Percentiles rank a stretch among this genome's conserved stretches.
These are phyloP conservation scores for Hypoxylon sp. DNA, from an alignment of 2,329 filamentous ascomycete genomes.

Conservation along the genomic window DNA sequence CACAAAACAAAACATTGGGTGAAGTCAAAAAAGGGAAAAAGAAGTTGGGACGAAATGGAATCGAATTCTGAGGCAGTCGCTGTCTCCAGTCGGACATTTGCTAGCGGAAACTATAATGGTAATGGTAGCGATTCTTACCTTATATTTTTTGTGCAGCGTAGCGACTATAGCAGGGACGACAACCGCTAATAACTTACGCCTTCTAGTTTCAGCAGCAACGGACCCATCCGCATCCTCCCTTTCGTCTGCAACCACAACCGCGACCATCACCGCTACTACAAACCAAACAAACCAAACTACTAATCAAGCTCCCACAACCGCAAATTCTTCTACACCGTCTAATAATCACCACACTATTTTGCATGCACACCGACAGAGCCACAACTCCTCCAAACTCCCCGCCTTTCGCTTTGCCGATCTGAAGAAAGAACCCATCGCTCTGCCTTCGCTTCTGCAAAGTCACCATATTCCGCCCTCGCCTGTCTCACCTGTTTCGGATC, in stretches of 20 bases:
- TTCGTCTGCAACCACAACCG: conserved; percentile 28
- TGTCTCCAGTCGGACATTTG: conserved; percentile 30
- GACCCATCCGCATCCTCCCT: conserved; percentile 40
- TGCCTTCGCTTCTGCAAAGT: conserved; percentile 55
- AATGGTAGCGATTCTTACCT: conserved; percentile 19
- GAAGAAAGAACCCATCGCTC: conserved; percentile 56
- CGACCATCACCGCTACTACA: conserved; percentile 24
- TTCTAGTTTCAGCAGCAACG: conserved; percentile 32
- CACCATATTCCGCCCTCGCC: conserved; percentile 59
- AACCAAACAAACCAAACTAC: conserved; percentile 20
- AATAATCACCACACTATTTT: conserved; percentile 45
- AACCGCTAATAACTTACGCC: conserved; percentile 33
- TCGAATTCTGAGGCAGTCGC: conserved; percentile 34
- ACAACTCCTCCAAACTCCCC: conserved; percentile 70
- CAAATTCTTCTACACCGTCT: conserved; percentile 33
- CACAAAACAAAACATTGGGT: conserved; percentile 5
- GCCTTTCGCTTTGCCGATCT: conserved; percentile 69
- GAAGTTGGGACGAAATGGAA: conserved; percentile 39
- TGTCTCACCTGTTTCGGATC: conserved; percentile 57
- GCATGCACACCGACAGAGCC: conserved; percentile 66
- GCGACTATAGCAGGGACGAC: conserved; percentile 16
- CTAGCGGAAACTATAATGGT: conserved; percentile 23
- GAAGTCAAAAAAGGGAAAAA: conserved; percentile 7
- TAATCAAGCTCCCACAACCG: conserved; percentile 17
- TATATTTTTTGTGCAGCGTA: conserved; percentile 9